Evolutionary conservation across 371 early-diverging fungal genomes (phyloP), one percentile per base, ranked within the genome.

Genomic region (Batrachochytrium dendrobatidis): DNA sequence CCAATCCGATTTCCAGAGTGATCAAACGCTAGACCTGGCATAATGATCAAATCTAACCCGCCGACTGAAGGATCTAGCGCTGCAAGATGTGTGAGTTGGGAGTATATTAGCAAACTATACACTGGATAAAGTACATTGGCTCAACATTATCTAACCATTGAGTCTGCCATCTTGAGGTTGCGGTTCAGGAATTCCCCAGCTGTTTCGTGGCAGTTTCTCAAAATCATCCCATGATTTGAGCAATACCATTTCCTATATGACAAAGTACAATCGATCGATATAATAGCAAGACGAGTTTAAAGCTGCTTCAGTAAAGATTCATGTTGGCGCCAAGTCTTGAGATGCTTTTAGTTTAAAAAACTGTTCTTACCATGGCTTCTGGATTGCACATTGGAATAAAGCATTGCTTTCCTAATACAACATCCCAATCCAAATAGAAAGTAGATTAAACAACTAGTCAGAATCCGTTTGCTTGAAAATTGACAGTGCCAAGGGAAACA

Each of bases 141-240:
- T 34, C 24, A 35, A 22, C 33, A 8, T 32, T 32, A 29, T 39
- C 58, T 30, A 34, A 50, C 45, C 56, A 24, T 55, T 56, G 34
- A 56, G 62, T 33, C 68, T 60, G 46, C 29, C 18, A 48, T 34
- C 63, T n/a, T 2, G 53, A 54, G 57, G 17, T 34, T 29, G n/a
- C 3, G 83, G 83, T 43, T 82, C 83, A 3, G 62, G 66, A 43
- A 83, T 83, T 20, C 76, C 76, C 83, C 84, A 84, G 46, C 50
- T 60, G 61, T 83, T 82, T 44, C 29, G 8, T 0, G 66, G 61
- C 30, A 83, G 61, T 3, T 29, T 28, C 1, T 49, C 56, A 34
- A 72, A 60, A n/a, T 77, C 80, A 0, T 34, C 49, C 26, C 25
- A 25, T 1, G 59, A 61, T 0, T 29, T 17, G 17, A 83, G 24